A percentile compares a stretch with the other conserved stretches of the same genome.
These are phyloP conservation scores for Coniochaeta prunicola DNA, from an alignment of 2,329 filamentous ascomycete species.

Conservation along the genomic window DNA sequence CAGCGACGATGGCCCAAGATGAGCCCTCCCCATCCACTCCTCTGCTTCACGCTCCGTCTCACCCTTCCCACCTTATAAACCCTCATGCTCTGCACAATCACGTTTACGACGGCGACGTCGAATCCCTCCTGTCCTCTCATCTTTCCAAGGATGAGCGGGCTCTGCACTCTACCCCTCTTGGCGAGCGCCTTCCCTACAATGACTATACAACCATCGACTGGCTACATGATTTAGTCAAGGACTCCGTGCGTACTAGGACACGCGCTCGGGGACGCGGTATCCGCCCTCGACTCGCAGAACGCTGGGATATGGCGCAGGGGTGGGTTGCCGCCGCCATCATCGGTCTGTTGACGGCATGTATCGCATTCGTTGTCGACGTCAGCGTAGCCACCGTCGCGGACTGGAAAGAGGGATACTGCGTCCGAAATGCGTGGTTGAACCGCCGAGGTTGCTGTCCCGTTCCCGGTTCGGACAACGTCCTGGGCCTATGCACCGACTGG, in stretches of 20 bases:
- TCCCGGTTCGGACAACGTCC: neutral
- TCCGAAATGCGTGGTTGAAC: conserved; percentile 32
- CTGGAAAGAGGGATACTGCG: conserved; percentile 51
- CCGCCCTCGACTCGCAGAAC: conserved; percentile 17
- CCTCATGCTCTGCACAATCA: neutral
- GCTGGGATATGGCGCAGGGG: conserved; percentile 43
- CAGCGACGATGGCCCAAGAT: neutral
- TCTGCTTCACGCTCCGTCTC: neutral
- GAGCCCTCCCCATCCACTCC: neutral
- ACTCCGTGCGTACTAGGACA: conserved; percentile 45
- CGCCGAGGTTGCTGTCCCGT: conserved; percentile 39
- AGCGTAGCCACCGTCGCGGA: conserved; percentile 46
- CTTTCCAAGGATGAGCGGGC: conserved; percentile 28
- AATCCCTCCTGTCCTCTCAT: conserved; percentile 13
- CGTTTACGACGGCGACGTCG: conserved; percentile 8
- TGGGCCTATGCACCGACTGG: conserved; percentile 31
- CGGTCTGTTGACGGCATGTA: conserved; percentile 44
- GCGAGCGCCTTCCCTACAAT: conserved; percentile 51
- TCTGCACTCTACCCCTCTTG: conserved; percentile 29
- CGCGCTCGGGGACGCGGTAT: neutral
- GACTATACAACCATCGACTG: conserved; percentile 57
- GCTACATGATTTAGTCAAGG: conserved; percentile 53
- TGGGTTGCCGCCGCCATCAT: conserved; percentile 46
- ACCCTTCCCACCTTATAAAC: neutral
- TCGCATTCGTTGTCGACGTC: conserved; percentile 49